Percentiles rank a stretch among this genome's conserved stretches.
Conservation (phyloP, 2,329 filamentous ascomycete species). For the Neonectria coccinea region DNA sequence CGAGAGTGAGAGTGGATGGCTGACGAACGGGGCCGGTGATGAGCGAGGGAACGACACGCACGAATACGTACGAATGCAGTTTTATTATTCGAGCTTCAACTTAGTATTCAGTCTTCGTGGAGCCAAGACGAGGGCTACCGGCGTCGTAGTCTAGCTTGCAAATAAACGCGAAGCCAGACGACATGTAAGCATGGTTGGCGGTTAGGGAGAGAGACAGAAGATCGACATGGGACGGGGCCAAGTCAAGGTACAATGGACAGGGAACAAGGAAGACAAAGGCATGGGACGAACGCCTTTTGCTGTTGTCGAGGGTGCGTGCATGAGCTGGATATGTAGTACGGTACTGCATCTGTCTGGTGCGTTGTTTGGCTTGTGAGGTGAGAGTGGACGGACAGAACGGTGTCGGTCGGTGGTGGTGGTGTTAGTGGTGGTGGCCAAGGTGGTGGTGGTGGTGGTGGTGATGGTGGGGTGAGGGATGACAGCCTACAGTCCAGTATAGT, state of each 20-base stretch:
- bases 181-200: background rate
- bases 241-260: background rate
- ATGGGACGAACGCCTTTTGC: background rate
- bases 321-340: background rate
- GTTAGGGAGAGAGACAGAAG: background rate
- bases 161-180: background rate
- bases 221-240: constrained; percentile 2
- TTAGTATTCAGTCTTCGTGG: too few species aligned
- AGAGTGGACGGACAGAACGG: constrained; percentile 9
- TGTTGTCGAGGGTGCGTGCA: background rate
- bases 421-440: background rate
- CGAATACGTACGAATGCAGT: background rate
- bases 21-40: background rate
- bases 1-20: background rate
- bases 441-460: background rate
- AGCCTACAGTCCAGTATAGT: background rate
- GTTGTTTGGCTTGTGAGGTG: constrained; percentile 6
- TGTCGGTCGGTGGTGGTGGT: constrained; percentile 8
- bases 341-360: background rate
- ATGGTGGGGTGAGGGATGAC: background rate
- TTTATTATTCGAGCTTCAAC: too few species aligned
- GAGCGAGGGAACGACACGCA: background rate
- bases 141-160: background rate
- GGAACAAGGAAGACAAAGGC: background rate
- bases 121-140: too few species aligned